A percentile compares a stretch with the other conserved stretches of the same genome.
Conservation (phyloP, 345 rosid genomes). For the Eutrema japonicum region DNA sequence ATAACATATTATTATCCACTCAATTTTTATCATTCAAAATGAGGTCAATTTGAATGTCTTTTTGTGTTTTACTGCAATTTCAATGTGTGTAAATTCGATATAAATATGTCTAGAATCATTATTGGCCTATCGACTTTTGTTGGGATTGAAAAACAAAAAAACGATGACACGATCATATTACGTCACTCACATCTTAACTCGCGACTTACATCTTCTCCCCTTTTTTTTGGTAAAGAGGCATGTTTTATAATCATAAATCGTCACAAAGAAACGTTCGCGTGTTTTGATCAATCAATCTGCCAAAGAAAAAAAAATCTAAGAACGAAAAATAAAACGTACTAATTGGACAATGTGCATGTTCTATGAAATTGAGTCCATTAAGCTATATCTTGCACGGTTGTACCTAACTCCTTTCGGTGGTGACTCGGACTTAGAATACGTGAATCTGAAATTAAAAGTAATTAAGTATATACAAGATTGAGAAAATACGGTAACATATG, state of each 20-base stretch:
- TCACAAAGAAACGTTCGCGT: not conserved
- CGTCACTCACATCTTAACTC: not conserved
- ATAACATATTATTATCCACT: too few relatives aligned
- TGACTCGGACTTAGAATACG: not conserved
- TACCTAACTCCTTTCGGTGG: constrained; percentile 11
- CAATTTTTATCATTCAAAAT: too few relatives aligned
- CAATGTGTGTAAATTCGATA: too few relatives aligned
- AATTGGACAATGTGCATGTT: constrained; percentile 24
- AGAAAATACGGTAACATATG: not conserved
- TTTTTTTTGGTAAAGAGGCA: not conserved
- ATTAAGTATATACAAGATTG: not conserved
- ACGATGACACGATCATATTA: constrained; percentile 4
- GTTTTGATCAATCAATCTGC: not conserved
- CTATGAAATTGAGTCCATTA: constrained; percentile 34
- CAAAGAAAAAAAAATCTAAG: constrained; percentile 4
- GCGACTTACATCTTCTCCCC: not conserved
- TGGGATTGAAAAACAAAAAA: not conserved
- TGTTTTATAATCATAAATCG: constrained; percentile 13
- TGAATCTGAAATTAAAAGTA: not conserved
- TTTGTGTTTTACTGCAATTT: too few relatives aligned
- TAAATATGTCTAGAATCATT: too few relatives aligned
- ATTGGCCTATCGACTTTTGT: not conserved
- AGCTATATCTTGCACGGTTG: constrained; percentile 32
- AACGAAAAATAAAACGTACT: constrained; percentile 1
- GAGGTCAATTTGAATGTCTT: too few relatives aligned